Percentiles rank a stretch among this genome's conserved stretches.
These are phyloP conservation scores for Prunus persica DNA, from an alignment of 306 rosid species.

Conservation along the genomic window Prunus_persica_NCBIv2 NC_034013.1:1739001-1739500, in stretches of 20 bases:
- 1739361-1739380: not conserved
- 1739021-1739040: not conserved
- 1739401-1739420: not conserved
- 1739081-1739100: not conserved
- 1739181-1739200: not conserved
- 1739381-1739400: not conserved
- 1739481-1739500: not conserved
- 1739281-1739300: no score
- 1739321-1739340: no score
- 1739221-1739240: not conserved
- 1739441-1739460: not conserved
- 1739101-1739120: not conserved
- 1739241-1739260: no score
- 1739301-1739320: no score
- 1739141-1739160: not conserved
- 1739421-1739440: not conserved
- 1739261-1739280: no score
- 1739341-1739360: not conserved
- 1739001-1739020: not conserved
- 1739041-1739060: not conserved
- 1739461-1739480: not conserved
- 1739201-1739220: not conserved
- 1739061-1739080: not conserved
- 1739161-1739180: not conserved
- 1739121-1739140: not conserved